Conservation (phyloP, 495 filamentous ascomycete genomes). For the Trichoderma reesei region DNA sequence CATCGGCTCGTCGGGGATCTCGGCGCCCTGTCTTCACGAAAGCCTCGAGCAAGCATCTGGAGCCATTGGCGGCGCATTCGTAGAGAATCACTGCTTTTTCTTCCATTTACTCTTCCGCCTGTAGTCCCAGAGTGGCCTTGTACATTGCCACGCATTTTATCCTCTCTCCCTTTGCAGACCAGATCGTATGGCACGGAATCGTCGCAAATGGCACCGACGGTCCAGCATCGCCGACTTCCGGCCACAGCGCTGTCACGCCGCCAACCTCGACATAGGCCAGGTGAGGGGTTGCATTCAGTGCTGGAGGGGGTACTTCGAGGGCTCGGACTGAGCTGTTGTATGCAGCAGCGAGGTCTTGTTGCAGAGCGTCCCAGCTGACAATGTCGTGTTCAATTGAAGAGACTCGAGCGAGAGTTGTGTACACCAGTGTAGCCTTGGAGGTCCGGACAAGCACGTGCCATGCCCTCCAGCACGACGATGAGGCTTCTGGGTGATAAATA, state of each 20-base stretch:
- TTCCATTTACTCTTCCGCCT: not conserved
- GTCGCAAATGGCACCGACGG: conserved; percentile 10
- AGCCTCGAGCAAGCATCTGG: not conserved
- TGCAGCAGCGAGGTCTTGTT: not conserved
- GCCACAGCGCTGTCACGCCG: not conserved
- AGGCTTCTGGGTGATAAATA: not conserved
- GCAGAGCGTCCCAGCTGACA: not conserved
- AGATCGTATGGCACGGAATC: conserved; percentile 22
- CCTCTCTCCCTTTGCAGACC: conserved; percentile 19
- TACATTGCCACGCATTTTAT: conserved; percentile 10
- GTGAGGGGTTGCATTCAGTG: not conserved
- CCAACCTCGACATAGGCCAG: not conserved
- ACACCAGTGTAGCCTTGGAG: not conserved
- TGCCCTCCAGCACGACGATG: conserved; percentile 1
- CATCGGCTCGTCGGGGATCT: conserved; percentile 3
- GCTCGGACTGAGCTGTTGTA: not conserved
- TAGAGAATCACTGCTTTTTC: not conserved
- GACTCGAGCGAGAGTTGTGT: not conserved
- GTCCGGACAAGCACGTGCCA: not conserved
- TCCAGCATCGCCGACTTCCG: conserved; percentile 4
- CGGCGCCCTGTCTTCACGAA: not conserved
- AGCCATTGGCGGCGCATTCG: not conserved
- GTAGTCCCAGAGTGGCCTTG: not conserved
- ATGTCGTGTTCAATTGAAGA: not conserved
- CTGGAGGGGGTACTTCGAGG: not conserved